phyloP scores from a whole-genome alignment of 1,139 yeast genomes.

The Blastobotrys malaysiensis region DNA sequence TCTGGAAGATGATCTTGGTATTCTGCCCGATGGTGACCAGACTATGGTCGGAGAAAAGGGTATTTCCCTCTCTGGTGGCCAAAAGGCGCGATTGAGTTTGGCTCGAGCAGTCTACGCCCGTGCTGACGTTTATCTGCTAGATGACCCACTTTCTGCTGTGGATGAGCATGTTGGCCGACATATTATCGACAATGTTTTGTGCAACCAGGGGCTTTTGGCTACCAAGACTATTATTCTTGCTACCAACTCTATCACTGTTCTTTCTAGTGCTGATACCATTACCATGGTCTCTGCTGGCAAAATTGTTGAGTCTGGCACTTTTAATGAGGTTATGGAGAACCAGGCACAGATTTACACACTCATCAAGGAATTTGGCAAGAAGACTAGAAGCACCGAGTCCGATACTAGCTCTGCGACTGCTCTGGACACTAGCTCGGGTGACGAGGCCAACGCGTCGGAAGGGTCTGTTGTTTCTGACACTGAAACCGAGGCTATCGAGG shows the following conservation, averaged over 20 bases:
- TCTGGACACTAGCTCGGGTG: slow-evolving; percentile 3
- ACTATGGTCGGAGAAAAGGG: slow-evolving; percentile 98
- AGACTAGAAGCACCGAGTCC: slow-evolving; percentile 17
- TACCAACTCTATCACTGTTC: slow-evolving; percentile 82
- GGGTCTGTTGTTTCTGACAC: slow-evolving; percentile 1
- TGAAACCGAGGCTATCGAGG: neutral
- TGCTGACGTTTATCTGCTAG: slow-evolving; percentile 85
- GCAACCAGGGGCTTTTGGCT: slow-evolving; percentile 72
- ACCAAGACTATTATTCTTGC: slow-evolving; percentile 77
- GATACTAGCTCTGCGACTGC: slow-evolving; percentile 14
- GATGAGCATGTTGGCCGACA: slow-evolving; percentile 94
- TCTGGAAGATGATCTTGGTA: slow-evolving; percentile 67
- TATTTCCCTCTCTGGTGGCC: slow-evolving; percentile 93
- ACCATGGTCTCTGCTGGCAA: slow-evolving; percentile 72
- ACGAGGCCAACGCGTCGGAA: slow-evolving; percentile 3
- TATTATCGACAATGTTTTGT: slow-evolving; percentile 70
- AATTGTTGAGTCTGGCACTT: slow-evolving; percentile 73
- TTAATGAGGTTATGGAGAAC: slow-evolving; percentile 50
- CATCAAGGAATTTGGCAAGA: slow-evolving; percentile 70
- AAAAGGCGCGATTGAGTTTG: slow-evolving; percentile 85
- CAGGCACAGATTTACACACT: slow-evolving; percentile 55
- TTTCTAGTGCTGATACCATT: slow-evolving; percentile 70
- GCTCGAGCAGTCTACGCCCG: slow-evolving; percentile 96
- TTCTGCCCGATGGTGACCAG: slow-evolving; percentile 80
- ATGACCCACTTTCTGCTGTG: slow-evolving; percentile 92